Conservation (phyloP, 495 filamentous ascomycete species). For the Penicillium salamii region DNA sequence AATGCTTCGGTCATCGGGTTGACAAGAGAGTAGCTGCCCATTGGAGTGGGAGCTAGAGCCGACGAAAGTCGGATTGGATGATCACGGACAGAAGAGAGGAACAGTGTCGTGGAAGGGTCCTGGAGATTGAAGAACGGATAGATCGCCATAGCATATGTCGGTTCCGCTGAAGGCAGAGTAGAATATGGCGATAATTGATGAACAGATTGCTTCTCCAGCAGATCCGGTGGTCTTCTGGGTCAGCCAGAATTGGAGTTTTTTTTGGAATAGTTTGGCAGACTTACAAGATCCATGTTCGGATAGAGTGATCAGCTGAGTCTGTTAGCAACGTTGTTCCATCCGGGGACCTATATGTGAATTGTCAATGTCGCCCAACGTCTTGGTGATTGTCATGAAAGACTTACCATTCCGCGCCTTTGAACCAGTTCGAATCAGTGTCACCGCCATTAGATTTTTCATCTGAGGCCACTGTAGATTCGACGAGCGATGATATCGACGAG, state of each 20-base stretch:
- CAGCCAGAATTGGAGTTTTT: conserved; percentile 6
- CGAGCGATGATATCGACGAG: background rate
- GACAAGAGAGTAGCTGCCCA: conserved; percentile 68
- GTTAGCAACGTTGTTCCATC: conserved; percentile 83
- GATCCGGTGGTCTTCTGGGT: conserved; percentile 54
- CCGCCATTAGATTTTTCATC: background rate
- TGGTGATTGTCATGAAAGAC: background rate
- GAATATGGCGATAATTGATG: conserved; percentile 59
- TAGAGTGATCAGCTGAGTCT: conserved; percentile 62
- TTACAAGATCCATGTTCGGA: conserved; percentile 70
- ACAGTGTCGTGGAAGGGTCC: conserved; percentile 61
- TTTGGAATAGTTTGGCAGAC: conserved; percentile 6
- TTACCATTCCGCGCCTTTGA: conserved; percentile 62
- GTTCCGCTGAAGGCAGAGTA: conserved; percentile 57
- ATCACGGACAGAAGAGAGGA: conserved; percentile 64
- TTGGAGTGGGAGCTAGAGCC: conserved; percentile 42
- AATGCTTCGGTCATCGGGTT: conserved; percentile 75
- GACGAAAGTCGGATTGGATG: conserved; percentile 76
- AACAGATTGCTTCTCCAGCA: conserved; percentile 56
- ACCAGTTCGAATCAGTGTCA: conserved; percentile 37
- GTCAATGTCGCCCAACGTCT: background rate
- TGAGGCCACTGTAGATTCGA: background rate
- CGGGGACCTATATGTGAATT: conserved; percentile 53
- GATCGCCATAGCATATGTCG: conserved; percentile 66
- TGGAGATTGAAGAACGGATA: conserved; percentile 72